Evolutionary conservation across 116 monocot genomes (phyloP), one percentile per base, ranked within the genome.

Genomic region (Phalaenopsis hybrid): DNA sequence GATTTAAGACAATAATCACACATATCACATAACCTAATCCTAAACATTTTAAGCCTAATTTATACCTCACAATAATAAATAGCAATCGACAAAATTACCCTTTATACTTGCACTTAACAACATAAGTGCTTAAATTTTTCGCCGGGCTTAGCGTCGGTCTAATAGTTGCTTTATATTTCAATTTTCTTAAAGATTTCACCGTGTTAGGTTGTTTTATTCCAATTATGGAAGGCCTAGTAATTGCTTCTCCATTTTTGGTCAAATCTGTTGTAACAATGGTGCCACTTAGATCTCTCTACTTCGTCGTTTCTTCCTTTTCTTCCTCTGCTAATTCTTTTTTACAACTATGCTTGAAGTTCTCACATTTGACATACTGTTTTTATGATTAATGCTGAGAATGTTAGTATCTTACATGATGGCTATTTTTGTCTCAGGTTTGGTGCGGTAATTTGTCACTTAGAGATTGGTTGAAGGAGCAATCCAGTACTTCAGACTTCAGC

Each of bases 381-480:
- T 59, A 59, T 59, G 5, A 59, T 18, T 18, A 59, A 1, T 3
- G 16, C 72, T 41, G 33, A 44, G 4, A 75, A 75, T 21, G 10
- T 12, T 45, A 75, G 44, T 75, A 7, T 45, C 16, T 75, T 75
- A 33, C 20, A 10, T 50, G 67, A 0, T 58, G 9, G 59, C 46
- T 70, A 34, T 78, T 37, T 77, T 2, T 44, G 6, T 81, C 88
- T 78, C 84, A 98, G 98, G 83, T 93, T 45, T 98, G 93, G 94
- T 49, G 84, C 65, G 86, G 81, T 83, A 98, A 98, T 89, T 72
- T 57, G 34, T 12, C 55, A 67, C 80, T 98, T 15, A 90, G 91
- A 86, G 98, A 98, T 81, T 98, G 98, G 94, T 82, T 98, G 76
- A 98, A 93, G 75, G 81, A 85, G 17, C 85, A 82, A 74, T 85